Evolutionary conservation across 495 filamentous ascomycete species (phyloP).

Genomic region (Trypethelium eluteriae): DNA sequence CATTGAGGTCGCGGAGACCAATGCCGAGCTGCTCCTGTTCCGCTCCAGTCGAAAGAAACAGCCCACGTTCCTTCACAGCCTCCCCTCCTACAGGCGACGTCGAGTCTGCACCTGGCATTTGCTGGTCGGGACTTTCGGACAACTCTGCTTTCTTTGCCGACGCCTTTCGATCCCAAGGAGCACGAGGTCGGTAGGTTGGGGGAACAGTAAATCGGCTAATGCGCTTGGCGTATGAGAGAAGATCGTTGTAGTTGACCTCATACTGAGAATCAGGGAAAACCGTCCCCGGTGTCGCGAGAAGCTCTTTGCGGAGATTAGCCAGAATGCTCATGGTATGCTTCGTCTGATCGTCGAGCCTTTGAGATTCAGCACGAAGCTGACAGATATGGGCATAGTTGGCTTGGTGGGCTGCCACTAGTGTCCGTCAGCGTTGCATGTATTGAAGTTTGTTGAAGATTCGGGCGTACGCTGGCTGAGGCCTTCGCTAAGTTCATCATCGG

Average conservation of each 20-base stretch:
- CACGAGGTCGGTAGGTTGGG: constrained; percentile 46
- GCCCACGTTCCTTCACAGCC: constrained; percentile 22
- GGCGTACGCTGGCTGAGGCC: constrained; percentile 51
- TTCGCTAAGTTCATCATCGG: constrained; percentile 54
- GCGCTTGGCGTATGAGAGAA: constrained; percentile 63
- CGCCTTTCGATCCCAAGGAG: constrained; percentile 21
- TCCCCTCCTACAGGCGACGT: constrained; percentile 10
- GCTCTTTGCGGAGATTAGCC: constrained; percentile 58
- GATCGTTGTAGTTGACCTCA: constrained; percentile 54
- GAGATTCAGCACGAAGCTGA: constrained; percentile 52
- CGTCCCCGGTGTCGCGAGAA: constrained; percentile 51
- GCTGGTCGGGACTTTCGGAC: not conserved
- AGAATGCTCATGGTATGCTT: constrained; percentile 52
- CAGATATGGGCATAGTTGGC: constrained; percentile 56
- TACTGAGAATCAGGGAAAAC: constrained; percentile 36
- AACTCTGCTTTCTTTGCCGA: constrained; percentile 23
- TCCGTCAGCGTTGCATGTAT: constrained; percentile 5
- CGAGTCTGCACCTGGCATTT: constrained; percentile 17
- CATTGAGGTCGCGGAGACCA: not conserved
- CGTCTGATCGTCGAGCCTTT: constrained; percentile 53
- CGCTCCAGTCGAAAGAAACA: constrained; percentile 23
- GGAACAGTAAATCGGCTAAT: constrained; percentile 68
- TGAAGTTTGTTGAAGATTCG: not conserved
- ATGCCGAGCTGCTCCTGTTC: constrained; percentile 19
- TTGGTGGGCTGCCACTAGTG: constrained; percentile 59